Conservation (phyloP, 2,329 filamentous ascomycete genomes). For the Phialophora macrospora region DNA sequence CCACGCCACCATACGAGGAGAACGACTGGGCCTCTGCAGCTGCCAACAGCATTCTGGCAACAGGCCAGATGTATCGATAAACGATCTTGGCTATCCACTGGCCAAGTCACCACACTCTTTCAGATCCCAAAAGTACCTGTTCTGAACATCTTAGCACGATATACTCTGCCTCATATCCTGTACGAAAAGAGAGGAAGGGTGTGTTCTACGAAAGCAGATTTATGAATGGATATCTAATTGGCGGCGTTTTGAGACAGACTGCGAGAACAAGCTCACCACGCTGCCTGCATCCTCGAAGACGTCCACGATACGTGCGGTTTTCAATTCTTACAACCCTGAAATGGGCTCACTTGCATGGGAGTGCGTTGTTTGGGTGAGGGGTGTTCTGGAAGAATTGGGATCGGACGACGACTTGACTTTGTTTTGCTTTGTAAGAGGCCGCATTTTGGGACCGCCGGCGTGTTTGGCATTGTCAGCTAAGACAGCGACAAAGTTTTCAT, state of each 20-base stretch:
- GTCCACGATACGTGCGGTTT: conserved; percentile 12
- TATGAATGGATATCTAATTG: conserved; percentile 20
- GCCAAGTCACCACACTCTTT: conserved; percentile 25
- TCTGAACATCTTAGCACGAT: conserved; percentile 29
- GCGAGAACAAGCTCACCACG: conserved; percentile 6
- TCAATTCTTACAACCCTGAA: conserved; percentile 22
- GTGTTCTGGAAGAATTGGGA: not conserved
- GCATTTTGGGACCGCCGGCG: conserved; percentile 29
- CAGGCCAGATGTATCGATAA: conserved; percentile 52
- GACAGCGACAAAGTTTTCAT: conserved; percentile 35
- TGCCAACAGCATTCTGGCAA: conserved; percentile 78
- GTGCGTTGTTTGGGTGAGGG: not conserved
- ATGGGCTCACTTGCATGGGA: not conserved
- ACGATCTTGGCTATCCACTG: conserved; percentile 7
- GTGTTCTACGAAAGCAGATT: conserved; percentile 27
- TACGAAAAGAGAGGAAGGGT: conserved; percentile 36
- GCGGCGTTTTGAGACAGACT: conserved; percentile 18
- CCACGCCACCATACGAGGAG: conserved; percentile 93
- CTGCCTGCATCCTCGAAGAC: conserved; percentile 11
- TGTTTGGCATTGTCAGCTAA: conserved; percentile 32
- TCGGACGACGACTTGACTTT: not conserved
- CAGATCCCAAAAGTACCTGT: conserved; percentile 25
- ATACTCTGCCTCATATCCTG: conserved; percentile 38
- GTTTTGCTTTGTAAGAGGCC: conserved; percentile 30
- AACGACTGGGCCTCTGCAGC: conserved; percentile 87